Percentiles rank a stretch among this genome's conserved stretches.
Evolutionary conservation across 2,329 filamentous ascomycete species (phyloP).

Genomic region (Dothidotthia symphoricarpi): DNA sequence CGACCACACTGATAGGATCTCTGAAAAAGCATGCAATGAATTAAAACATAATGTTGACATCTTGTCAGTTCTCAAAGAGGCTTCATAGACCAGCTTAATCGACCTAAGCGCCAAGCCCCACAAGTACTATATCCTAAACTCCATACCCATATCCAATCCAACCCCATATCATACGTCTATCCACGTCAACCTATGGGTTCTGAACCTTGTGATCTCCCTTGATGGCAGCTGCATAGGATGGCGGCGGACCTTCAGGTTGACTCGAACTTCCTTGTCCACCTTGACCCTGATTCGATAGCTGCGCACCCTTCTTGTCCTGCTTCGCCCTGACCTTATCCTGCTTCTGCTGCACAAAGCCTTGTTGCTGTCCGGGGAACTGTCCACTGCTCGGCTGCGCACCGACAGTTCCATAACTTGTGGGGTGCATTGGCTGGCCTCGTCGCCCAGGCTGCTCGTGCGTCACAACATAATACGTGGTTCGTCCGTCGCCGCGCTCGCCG

Average conservation of each 20-base stretch:
- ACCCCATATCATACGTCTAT: background rate
- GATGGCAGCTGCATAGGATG: slow-evolving; percentile 86
- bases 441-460: slow-evolving; percentile 41
- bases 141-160: background rate
- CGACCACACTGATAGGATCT: too few relatives aligned
- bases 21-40: too few relatives aligned
- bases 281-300: slow-evolving; percentile 8
- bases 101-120: slow-evolving; percentile 1
- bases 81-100: too few relatives aligned
- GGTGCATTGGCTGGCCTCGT: slow-evolving; percentile 25
- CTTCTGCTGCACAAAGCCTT: slow-evolving; percentile 35
- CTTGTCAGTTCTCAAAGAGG: too few relatives aligned
- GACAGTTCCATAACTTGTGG: slow-evolving; percentile 45
- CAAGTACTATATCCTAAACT: background rate
- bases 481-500: slow-evolving; percentile 47
- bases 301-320: slow-evolving; percentile 12
- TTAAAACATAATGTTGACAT: too few relatives aligned
- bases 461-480: slow-evolving; percentile 30
- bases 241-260: slow-evolving; percentile 57
- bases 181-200: slow-evolving; percentile 16
- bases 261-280: slow-evolving; percentile 29
- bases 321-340: slow-evolving; percentile 12
- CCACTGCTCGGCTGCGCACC: slow-evolving; percentile 36
- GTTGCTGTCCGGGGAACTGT: slow-evolving; percentile 46
- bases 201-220: slow-evolving; percentile 91